phyloP scores from a whole-genome alignment of 208 protist species.

The Leishmania arabica region DNA sequence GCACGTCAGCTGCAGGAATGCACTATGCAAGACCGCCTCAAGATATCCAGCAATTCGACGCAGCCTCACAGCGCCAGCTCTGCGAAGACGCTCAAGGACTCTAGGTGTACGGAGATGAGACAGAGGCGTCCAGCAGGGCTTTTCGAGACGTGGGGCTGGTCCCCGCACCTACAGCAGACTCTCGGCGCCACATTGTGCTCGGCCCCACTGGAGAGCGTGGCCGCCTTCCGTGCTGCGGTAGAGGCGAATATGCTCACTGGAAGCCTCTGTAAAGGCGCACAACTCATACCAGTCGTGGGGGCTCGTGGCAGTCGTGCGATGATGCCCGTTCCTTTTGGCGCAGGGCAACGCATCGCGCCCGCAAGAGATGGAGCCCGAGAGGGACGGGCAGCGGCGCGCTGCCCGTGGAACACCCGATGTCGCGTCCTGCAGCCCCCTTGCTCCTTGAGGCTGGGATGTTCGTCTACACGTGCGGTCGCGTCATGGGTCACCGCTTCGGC shows the following conservation, averaged over 20 bases:
- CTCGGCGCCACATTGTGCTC: constrained; percentile 39
- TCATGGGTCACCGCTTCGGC: not conserved
- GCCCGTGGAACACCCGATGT: not conserved
- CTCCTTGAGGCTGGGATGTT: not conserved
- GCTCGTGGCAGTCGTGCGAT: not conserved
- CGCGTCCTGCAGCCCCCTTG: constrained; percentile 1
- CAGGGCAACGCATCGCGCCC: not conserved
- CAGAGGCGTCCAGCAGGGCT: not conserved
- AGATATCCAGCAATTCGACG: not conserved
- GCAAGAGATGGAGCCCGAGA: not conserved
- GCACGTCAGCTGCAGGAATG: constrained; percentile 30
- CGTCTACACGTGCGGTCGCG: not conserved
- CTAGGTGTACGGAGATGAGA: no score
- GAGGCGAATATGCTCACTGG: not conserved
- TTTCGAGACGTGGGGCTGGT: constrained; percentile 33
- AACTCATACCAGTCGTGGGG: not conserved
- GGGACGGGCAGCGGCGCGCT: not conserved
- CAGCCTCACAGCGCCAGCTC: not conserved
- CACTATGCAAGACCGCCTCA: not conserved
- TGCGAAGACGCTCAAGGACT: not conserved
- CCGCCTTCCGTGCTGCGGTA: constrained; percentile 10
- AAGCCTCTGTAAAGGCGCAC: not conserved
- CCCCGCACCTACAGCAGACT: constrained; percentile 30
- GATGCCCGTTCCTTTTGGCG: not conserved
- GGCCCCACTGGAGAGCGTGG: constrained; percentile 24